Evolutionary conservation across 2,329 filamentous ascomycete species (phyloP), one percentile per base, ranked within the genome.

Genomic region (Curvularia sp.): DNA sequence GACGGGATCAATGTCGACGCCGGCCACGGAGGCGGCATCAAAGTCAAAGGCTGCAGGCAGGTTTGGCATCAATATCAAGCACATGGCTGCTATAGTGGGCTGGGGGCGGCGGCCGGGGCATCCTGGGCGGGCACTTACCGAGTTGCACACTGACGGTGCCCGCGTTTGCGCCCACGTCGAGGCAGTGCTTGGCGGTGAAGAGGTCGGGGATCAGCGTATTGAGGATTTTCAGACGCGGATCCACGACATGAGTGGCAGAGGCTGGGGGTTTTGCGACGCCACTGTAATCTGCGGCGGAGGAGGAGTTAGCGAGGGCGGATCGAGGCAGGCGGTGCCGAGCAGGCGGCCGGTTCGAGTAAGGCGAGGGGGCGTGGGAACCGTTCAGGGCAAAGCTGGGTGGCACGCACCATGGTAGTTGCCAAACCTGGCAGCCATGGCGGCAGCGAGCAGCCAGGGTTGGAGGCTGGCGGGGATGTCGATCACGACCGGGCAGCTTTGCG

Each of bases 101-200:
- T 75, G 61, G 63, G 65, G 57, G n/a, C 47, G 13, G 38, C 26
- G 52, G 60, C 62, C 52, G 60, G 72, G 72, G 68, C 50, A 63
- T 60, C 68, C 64, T 53, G 58, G 41, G 6, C 60, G 49, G 15
- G 28, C 42, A 69, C 70, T 60, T 75, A 78, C 76, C 75, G 55
- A 78, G 67, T 66, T 78, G 75, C 61, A 73, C 74, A 46, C 71
- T 67, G 41, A 78, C 74, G 31, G 60, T 67, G 48, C 77, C 77
- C 58, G 70, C 71, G 64, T 79, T 79, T 65, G 75, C 78, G 39
- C 77, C 77, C 57, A 79, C 62, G 53, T 79, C 78, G 31, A 79
- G 66, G 59, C 75, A 73, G 33, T 57, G 57, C 69, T 75, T 77
- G 62, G 67, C 72, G 50, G 65, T 62, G 67, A 75, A 77, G 31